A percentile compares a stretch with the other conserved stretches of the same genome.
phyloP scores from a whole-genome alignment of 2,329 filamentous ascomycete species.

The Stachybotrys chlorohalonatus region DNA sequence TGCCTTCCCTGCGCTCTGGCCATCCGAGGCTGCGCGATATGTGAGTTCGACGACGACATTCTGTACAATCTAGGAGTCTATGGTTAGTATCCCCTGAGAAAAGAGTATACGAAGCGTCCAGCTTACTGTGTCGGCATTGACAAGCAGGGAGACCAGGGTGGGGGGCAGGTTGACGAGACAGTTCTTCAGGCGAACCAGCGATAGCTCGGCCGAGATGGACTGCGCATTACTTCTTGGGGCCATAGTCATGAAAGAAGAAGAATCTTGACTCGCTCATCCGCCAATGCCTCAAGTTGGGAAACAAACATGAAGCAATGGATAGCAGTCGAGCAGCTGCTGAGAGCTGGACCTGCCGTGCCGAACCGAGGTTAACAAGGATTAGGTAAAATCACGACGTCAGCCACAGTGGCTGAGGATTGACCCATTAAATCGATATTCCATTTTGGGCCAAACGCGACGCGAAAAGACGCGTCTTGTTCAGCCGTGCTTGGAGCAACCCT shows the following conservation, averaged over 20 bases:
- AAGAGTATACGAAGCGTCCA: neutral
- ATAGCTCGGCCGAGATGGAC: conserved; percentile 71
- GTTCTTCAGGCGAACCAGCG: conserved; percentile 80
- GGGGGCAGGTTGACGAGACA: conserved; percentile 90
- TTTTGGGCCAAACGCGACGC: conserved; percentile 20
- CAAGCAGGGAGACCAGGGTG: conserved; percentile 72
- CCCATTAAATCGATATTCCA: conserved; percentile 14
- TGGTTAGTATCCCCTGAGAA: conserved; percentile 8
- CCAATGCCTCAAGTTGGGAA: neutral
- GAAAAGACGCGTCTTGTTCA: conserved; percentile 19
- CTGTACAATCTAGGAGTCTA: conserved; percentile 62
- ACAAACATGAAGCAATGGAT: neutral
- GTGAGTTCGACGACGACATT: conserved; percentile 93
- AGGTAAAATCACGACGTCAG: neutral
- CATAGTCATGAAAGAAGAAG: conserved; percentile 21
- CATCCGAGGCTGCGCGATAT: conserved; percentile 45
- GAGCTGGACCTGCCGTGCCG: neutral
- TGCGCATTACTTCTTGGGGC: conserved; percentile 44
- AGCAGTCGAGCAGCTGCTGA: neutral
- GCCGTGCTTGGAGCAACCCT: conserved; percentile 8
- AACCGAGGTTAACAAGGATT: neutral
- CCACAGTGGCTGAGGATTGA: neutral
- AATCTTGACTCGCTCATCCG: neutral
- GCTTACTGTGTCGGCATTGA: conserved; percentile 85
- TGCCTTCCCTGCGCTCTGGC: conserved; percentile 35